A percentile compares a stretch with the other conserved stretches of the same genome.
These are phyloP conservation scores for Leccinum angustisporum DNA, from an alignment of 1,284 basidiomycete species.

Conservation along the genomic window DNA sequence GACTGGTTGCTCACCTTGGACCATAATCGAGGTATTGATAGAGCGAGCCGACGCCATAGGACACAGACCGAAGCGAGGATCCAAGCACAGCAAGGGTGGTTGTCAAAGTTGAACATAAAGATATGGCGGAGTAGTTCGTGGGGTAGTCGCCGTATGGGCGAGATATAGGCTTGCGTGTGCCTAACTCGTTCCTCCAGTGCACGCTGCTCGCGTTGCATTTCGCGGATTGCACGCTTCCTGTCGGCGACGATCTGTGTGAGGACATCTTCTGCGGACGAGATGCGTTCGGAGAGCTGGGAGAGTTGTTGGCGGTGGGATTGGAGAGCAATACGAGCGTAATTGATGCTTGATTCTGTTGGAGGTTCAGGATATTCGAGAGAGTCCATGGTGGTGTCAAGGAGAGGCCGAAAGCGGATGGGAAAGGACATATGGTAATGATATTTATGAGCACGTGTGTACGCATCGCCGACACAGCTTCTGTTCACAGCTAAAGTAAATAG, in stretches of 20 bases:
- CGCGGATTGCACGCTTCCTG: slow-evolving; percentile 49
- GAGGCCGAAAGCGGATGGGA: slow-evolving; percentile 24
- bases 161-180: slow-evolving; percentile 57
- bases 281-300: slow-evolving; percentile 37
- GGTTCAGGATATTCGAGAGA: slow-evolving; percentile 43
- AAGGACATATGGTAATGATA: slow-evolving; percentile 8
- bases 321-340: slow-evolving; percentile 47
- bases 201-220: slow-evolving; percentile 49
- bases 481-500: slow-evolving; percentile 2
- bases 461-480: slow-evolving; percentile 7
- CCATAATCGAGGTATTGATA: slow-evolving; percentile 68
- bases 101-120: slow-evolving; percentile 64
- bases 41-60: slow-evolving; percentile 59
- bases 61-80: slow-evolving; percentile 62
- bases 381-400: slow-evolving; percentile 19
- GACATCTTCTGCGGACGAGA: slow-evolving; percentile 47
- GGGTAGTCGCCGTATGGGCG: slow-evolving; percentile 66
- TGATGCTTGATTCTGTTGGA: slow-evolving; percentile 51
- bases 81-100: slow-evolving; percentile 68
- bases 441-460: slow-evolving; percentile 26
- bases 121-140: slow-evolving; percentile 64
- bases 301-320: slow-evolving; percentile 36
- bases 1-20: slow-evolving; percentile 56
- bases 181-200: slow-evolving; percentile 47
- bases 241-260: slow-evolving; percentile 60